Evolutionary conservation across 805 yeast genomes (phyloP).

Genomic region (Schwanniomyces vanrijiae): DNA sequence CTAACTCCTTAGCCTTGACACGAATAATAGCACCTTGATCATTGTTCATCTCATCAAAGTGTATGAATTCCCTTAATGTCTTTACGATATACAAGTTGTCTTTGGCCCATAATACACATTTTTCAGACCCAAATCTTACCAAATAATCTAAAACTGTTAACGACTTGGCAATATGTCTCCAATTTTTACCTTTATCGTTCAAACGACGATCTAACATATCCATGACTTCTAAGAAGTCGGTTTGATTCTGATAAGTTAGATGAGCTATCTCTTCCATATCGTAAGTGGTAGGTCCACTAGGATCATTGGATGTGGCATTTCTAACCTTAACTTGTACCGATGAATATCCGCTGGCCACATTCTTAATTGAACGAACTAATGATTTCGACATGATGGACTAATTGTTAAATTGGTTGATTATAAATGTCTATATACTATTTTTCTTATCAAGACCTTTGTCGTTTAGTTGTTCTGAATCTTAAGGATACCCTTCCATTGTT

Average conservation of each 20-base stretch:
- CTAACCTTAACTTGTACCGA: slow-evolving; percentile 84
- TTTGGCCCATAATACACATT: slow-evolving; percentile 87
- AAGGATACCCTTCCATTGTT: background rate
- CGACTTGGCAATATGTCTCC: slow-evolving; percentile 95
- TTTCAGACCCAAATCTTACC: slow-evolving; percentile 82
- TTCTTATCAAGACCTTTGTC: background rate
- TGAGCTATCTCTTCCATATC: slow-evolving; percentile 84
- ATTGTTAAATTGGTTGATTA: background rate
- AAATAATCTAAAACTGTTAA: slow-evolving; percentile 85
- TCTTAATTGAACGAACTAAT: slow-evolving; percentile 80
- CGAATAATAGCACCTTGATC: slow-evolving; percentile 89
- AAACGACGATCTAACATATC: slow-evolving; percentile 90
- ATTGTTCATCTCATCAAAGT: slow-evolving; percentile 68
- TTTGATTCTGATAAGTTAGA: slow-evolving; percentile 63
- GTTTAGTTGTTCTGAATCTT: background rate
- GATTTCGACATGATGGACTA: slow-evolving; percentile 61
- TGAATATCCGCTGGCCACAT: slow-evolving; percentile 87
- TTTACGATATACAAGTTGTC: slow-evolving; percentile 86
- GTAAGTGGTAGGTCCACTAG: slow-evolving; percentile 76
- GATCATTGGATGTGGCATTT: slow-evolving; percentile 88
- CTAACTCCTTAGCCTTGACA: slow-evolving; percentile 86
- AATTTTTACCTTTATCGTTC: slow-evolving; percentile 94
- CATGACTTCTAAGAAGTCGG: slow-evolving; percentile 85
- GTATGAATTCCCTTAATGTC: slow-evolving; percentile 87
- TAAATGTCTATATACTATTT: background rate